Conservation (phyloP, 2,329 filamentous ascomycete species). For the Aspergillus sp. region DNA sequence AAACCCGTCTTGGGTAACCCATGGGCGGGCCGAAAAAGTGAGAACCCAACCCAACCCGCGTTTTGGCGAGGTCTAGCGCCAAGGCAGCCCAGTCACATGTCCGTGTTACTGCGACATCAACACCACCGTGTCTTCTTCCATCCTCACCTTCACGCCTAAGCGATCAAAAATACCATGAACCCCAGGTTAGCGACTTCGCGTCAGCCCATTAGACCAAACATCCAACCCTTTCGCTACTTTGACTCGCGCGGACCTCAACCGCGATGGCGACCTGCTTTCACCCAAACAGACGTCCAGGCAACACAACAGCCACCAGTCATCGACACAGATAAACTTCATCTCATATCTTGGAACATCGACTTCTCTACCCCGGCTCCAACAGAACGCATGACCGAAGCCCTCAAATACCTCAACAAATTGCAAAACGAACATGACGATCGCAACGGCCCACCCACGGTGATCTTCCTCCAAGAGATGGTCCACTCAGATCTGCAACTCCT, state of each 20-base stretch:
- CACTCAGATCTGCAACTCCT: slow-evolving; percentile 48
- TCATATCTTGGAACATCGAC: slow-evolving; percentile 54
- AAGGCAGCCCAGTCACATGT: no score
- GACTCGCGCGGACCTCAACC: background rate
- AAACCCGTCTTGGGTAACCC: no score
- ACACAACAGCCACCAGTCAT: background rate
- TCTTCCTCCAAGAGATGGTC: slow-evolving; percentile 57
- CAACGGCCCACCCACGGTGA: slow-evolving; percentile 37
- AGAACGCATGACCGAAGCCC: slow-evolving; percentile 44
- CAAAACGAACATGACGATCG: slow-evolving; percentile 23
- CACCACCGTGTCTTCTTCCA: no score
- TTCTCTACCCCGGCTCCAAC: slow-evolving; percentile 39
- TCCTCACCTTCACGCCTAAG: no score
- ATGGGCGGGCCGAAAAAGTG: no score
- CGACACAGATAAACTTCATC: slow-evolving; percentile 21
- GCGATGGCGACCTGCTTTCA: background rate
- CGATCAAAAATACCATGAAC: background rate
- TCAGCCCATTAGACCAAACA: background rate
- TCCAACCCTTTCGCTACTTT: slow-evolving; percentile 10
- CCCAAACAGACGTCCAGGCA: background rate
- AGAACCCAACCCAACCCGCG: no score
- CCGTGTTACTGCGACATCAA: no score
- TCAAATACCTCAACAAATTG: slow-evolving; percentile 36
- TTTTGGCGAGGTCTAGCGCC: no score
- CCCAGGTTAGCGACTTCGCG: background rate